Evolutionary conservation across 768 basidiomycete genomes (phyloP).

Genomic region (Trichaptum fuscoviolaceum): DNA sequence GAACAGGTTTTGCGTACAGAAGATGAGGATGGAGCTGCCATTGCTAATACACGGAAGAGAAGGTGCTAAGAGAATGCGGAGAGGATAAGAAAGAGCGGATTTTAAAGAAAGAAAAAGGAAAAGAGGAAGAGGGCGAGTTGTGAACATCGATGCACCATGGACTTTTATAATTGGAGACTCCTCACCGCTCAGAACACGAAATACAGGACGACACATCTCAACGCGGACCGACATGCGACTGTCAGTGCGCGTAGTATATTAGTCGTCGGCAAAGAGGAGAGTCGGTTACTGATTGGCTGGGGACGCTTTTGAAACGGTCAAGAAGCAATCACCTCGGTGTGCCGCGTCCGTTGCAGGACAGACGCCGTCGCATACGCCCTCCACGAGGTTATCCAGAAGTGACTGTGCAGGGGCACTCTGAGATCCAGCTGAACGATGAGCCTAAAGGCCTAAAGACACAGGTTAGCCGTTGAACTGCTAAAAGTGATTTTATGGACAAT

Average conservation of each 20-base stretch:
- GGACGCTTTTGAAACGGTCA: not conserved
- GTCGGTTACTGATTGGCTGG: not conserved
- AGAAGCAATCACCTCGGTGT: not conserved
- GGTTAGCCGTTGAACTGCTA: not conserved
- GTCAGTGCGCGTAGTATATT: not conserved
- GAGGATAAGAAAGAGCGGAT: not conserved
- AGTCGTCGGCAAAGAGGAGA: not conserved
- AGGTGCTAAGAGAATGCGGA: not conserved
- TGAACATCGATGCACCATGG: not conserved
- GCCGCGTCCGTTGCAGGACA: not conserved
- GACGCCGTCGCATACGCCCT: not conserved
- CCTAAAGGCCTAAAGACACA: not conserved
- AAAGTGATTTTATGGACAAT: not conserved
- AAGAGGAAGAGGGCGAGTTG: not conserved
- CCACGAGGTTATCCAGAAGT: not conserved
- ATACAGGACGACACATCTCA: not conserved
- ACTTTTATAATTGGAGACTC: not conserved
- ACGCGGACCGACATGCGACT: not conserved
- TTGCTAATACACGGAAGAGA: not conserved
- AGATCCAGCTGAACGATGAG: not conserved
- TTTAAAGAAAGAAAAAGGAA: not conserved
- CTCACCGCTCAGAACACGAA: not conserved
- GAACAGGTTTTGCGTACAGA: conserved; percentile 18
- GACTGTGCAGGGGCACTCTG: not conserved
- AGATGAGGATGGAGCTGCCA: conserved; percentile 5